Evolutionary conservation across 352 stramenopile species (phyloP).

Genomic region (Phytophthora tubulina): DNA sequence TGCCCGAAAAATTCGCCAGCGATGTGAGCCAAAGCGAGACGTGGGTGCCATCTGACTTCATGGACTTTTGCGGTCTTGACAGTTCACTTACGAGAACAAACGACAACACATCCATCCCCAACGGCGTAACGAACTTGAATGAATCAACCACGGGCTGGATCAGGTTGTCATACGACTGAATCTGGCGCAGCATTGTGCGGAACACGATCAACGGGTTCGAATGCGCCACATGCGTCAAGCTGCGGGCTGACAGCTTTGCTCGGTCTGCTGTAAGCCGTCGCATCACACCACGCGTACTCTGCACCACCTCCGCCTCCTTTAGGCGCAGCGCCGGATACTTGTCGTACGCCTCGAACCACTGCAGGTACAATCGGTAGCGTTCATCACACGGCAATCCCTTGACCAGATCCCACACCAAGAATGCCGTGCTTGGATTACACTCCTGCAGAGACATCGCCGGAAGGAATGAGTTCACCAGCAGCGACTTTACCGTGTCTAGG

Average conservation of each 20-base stretch:
- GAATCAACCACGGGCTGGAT: conserved; percentile 96
- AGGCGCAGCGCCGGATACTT: conserved; percentile 70
- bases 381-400: conserved; percentile 83
- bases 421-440: conserved; percentile 81
- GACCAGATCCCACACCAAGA: conserved; percentile 86
- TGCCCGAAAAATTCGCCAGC: conserved; percentile 94
- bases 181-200: conserved; percentile 94
- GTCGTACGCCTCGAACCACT: conserved; percentile 76
- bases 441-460: conserved; percentile 75
- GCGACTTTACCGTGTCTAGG: conserved; percentile 51
- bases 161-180: conserved; percentile 98
- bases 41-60: conserved; percentile 92
- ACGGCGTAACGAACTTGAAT: conserved; percentile 94
- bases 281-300: conserved; percentile 82
- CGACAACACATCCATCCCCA: conserved; percentile 95
- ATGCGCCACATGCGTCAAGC: conserved; percentile 90
- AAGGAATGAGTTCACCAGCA: conserved; percentile 76
- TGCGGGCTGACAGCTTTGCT: conserved; percentile 79
- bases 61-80: conserved; percentile 83
- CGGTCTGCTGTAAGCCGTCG: conserved; percentile 83
- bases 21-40: conserved; percentile 95
- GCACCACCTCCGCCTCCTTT: conserved; percentile 73
- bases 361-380: conserved; percentile 83
- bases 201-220: conserved; percentile 96
- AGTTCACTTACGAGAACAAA: conserved; percentile 94